Percentiles rank a stretch among this genome's conserved stretches.
phyloP scores from a whole-genome alignment of 2,329 filamentous ascomycete species.

The Chaetomium sp. region DNA sequence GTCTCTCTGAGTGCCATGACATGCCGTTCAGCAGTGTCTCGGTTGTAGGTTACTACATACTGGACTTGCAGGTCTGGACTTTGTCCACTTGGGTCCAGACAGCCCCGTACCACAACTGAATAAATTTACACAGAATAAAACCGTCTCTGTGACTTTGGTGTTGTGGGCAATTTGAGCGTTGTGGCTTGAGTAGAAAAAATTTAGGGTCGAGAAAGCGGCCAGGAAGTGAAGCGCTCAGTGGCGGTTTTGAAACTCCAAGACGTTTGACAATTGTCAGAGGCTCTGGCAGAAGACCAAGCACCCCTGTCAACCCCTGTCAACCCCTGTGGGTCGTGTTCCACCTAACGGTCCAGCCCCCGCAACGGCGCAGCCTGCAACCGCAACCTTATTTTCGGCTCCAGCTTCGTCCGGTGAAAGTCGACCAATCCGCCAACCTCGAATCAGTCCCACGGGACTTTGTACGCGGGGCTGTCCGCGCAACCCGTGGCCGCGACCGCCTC shows the following conservation, averaged over 20 bases:
- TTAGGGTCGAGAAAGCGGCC: constrained; percentile 1
- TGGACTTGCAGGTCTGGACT: neutral
- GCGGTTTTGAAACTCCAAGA: constrained; percentile 31
- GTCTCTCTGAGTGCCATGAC: neutral
- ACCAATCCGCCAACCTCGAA: constrained; percentile 4
- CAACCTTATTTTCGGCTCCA: constrained; percentile 44
- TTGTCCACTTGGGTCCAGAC: too few relatives aligned
- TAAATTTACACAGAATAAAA: too few relatives aligned
- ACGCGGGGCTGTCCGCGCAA: neutral
- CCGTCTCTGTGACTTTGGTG: neutral
- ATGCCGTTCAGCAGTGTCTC: neutral
- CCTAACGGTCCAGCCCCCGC: constrained; percentile 6
- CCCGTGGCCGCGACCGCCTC: neutral
- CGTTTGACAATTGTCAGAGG: constrained; percentile 35
- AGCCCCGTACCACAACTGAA: too few relatives aligned
- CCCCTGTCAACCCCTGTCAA: constrained; percentile 9
- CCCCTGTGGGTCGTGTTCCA: constrained; percentile 11
- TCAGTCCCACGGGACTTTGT: neutral
- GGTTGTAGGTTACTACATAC: too few relatives aligned
- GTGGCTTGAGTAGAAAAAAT: neutral
- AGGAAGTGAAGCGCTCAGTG: constrained; percentile 26
- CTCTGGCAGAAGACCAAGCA: constrained; percentile 27
- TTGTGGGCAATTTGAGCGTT: neutral
- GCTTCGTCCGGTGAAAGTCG: constrained; percentile 32
- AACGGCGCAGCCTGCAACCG: constrained; percentile 24